Evolutionary conservation across 2,329 filamentous ascomycete genomes (phyloP).

Genomic region (Thelonectria blattea): DNA sequence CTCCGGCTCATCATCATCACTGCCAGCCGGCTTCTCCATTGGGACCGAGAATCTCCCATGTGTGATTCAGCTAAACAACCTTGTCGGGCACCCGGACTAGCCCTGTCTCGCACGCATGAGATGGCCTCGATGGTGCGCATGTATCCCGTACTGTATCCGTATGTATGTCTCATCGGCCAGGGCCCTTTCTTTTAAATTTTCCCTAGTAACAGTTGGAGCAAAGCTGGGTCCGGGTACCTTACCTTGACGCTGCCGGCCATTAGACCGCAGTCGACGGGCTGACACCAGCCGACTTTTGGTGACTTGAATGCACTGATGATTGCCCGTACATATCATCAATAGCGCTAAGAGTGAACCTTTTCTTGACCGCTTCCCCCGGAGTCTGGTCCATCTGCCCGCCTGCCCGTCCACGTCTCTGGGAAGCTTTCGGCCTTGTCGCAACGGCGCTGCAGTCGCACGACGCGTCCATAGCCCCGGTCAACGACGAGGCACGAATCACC

Average conservation of each 20-base stretch:
- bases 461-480: constrained; percentile 28
- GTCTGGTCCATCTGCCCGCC: constrained; percentile 7
- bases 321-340: not conserved
- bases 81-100: not conserved
- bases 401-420: not conserved
- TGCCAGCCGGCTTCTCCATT: constrained; percentile 17
- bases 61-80: constrained; percentile 3
- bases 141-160: too few species aligned
- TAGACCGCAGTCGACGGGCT: constrained; percentile 5
- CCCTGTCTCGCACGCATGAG: constrained; percentile 13
- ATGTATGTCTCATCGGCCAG: constrained; percentile 17
- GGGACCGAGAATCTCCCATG: not conserved
- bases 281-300: constrained; percentile 7
- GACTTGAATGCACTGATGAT: not conserved
- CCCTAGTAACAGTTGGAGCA: not conserved
- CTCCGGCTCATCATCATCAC: constrained; percentile 22
- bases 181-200: constrained; percentile 3
- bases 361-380: constrained; percentile 7
- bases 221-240: constrained; percentile 31
- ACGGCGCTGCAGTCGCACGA: constrained; percentile 36
- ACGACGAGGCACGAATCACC: constrained; percentile 32
- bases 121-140: constrained; percentile 18
- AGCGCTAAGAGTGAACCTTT: constrained; percentile 2
- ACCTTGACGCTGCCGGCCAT: constrained; percentile 30
- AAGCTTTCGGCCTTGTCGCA: constrained; percentile 26